Percentiles rank a stretch among this genome's conserved stretches.
phyloP scores from a whole-genome alignment of 441 rosid genomes.

The Lepidium campestre region DNA sequence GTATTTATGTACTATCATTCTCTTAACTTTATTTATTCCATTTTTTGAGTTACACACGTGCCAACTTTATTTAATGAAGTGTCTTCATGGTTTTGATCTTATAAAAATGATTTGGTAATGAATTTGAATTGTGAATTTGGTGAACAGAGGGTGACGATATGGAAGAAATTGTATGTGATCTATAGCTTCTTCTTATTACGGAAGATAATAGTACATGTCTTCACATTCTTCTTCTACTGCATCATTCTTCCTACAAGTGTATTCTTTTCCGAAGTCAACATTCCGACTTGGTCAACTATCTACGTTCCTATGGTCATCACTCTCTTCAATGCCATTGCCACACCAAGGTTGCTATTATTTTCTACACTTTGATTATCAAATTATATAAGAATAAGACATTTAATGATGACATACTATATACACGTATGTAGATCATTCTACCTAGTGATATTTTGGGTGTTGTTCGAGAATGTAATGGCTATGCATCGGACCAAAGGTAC shows the following conservation, averaged over 20 bases:
- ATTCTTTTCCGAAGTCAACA: slow-evolving; percentile 42
- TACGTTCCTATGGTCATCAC: slow-evolving; percentile 40
- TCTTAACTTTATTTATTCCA: neutral
- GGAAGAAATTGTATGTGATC: slow-evolving; percentile 37
- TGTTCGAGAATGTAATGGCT: slow-evolving; percentile 51
- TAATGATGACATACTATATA: neutral
- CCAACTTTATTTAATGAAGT: too few species aligned
- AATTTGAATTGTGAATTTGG: neutral
- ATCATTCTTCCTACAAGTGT: slow-evolving; percentile 33
- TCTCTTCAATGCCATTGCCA: slow-evolving; percentile 39
- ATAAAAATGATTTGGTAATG: neutral
- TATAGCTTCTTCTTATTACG: slow-evolving; percentile 26
- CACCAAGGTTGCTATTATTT: slow-evolving; percentile 25
- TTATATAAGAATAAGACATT: too few species aligned
- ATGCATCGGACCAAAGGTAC: slow-evolving; percentile 44
- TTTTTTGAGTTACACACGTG: neutral
- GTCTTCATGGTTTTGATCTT: neutral
- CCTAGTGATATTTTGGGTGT: slow-evolving; percentile 39
- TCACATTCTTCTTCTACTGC: slow-evolving; percentile 32
- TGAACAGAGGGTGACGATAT: slow-evolving; percentile 41
- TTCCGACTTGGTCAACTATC: slow-evolving; percentile 47
- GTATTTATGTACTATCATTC: neutral
- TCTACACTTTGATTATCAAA: neutral
- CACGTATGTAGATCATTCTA: slow-evolving; percentile 31
- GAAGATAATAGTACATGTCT: slow-evolving; percentile 28